Percentiles rank a stretch among this genome's conserved stretches.
phyloP scores from a whole-genome alignment of 208 protist genomes.

The Borovskyia barvae region DNA sequence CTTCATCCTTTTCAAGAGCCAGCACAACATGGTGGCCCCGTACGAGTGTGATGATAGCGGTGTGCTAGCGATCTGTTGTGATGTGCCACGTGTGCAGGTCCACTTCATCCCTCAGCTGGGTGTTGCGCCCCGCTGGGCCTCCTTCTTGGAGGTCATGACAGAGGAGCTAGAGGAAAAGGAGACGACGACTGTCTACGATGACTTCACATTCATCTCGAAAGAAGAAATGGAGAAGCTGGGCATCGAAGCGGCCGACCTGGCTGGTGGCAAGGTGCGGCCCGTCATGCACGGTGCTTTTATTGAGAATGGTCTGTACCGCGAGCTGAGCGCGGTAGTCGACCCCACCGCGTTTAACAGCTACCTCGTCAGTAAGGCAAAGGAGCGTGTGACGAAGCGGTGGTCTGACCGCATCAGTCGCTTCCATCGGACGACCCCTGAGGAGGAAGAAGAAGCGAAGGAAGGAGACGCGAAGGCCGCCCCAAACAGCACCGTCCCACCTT shows the following conservation, averaged over 20 bases:
- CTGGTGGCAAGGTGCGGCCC: conserved; percentile 90
- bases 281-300: conserved; percentile 99
- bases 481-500: not conserved
- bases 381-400: conserved; percentile 61
- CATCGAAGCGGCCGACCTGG: conserved; percentile 86
- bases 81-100: conserved; percentile 90
- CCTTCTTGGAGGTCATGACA: conserved; percentile 96
- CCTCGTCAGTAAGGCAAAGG: conserved; percentile 52
- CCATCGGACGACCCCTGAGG: conserved; percentile 36
- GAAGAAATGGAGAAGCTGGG: conserved; percentile 91
- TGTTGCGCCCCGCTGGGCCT: conserved; percentile 96
- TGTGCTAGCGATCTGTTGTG: conserved; percentile 89
- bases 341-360: conserved; percentile 90
- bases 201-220: conserved; percentile 97
- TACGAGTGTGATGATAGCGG: conserved; percentile 84
- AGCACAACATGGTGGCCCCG: conserved; percentile 81
- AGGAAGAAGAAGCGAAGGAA: conserved; percentile 8
- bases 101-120: conserved; percentile 97
- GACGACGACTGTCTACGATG: conserved; percentile 91
- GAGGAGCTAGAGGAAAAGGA: conserved; percentile 92
- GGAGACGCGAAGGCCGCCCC: not conserved
- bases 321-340: conserved; percentile 85
- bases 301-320: conserved; percentile 88
- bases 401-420: conserved; percentile 85
- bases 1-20: conserved; percentile 77